phyloP scores from a whole-genome alignment of 371 early-diverging fungal species.

The Actinomortierella wolfii region DNA sequence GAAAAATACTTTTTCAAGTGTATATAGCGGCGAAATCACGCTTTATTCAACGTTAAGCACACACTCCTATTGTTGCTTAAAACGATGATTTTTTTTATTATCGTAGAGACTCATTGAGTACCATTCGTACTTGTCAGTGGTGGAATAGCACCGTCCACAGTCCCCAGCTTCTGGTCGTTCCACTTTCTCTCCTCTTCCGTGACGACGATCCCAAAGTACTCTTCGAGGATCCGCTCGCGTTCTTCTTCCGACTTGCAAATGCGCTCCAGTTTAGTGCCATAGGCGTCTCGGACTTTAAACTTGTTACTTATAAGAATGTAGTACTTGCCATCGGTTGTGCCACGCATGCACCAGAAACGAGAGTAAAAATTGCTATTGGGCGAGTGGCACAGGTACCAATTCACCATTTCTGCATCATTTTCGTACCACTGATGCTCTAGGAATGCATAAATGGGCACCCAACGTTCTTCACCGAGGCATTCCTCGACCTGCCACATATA shows the following conservation, averaged over 20 bases:
- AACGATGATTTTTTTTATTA: too few species aligned
- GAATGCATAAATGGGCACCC: conserved; percentile 20
- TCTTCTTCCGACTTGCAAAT: conserved; percentile 16
- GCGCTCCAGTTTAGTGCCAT: conserved; percentile 6
- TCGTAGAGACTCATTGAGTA: too few species aligned
- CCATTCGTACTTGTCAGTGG: too few species aligned
- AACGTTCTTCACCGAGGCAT: conserved; percentile 12
- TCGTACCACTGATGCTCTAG: conserved; percentile 18
- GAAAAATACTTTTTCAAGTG: too few species aligned
- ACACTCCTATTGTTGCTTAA: too few species aligned
- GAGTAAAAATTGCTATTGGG: conserved; percentile 6
- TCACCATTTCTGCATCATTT: conserved; percentile 10
- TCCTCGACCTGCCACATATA: conserved; percentile 18
- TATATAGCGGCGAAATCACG: too few species aligned
- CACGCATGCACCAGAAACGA: conserved; percentile 17
- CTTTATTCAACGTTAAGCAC: too few species aligned
- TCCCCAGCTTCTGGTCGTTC: conserved; percentile 23
- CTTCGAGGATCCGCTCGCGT: conserved; percentile 11
- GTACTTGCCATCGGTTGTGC: conserved; percentile 16
- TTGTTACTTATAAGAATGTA: neutral
- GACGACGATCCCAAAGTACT: conserved; percentile 26
- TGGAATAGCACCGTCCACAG: too few species aligned
- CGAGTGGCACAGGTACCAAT: conserved; percentile 9
- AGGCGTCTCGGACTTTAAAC: conserved; percentile 10
- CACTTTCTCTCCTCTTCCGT: conserved; percentile 23